A percentile compares a stretch with the other conserved stretches of the same genome.
These are phyloP conservation scores for Penicillium desertorum DNA, from an alignment of 495 filamentous ascomycete genomes.

Conservation along the genomic window DNA sequence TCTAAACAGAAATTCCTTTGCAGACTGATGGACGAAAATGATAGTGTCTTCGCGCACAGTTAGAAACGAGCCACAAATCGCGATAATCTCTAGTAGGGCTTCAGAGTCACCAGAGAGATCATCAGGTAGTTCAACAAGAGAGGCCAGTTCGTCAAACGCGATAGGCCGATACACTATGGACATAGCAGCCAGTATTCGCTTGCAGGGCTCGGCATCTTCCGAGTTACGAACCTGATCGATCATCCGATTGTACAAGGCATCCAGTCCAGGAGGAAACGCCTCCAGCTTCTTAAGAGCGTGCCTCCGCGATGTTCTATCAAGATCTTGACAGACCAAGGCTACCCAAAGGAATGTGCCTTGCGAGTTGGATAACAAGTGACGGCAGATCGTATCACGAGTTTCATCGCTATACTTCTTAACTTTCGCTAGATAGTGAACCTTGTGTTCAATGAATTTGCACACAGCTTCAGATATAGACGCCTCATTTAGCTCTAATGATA, in stretches of 20 bases:
- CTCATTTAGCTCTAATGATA: constrained; percentile 30
- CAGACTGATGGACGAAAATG: constrained; percentile 46
- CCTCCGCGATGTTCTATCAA: constrained; percentile 1
- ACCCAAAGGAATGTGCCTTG: constrained; percentile 41
- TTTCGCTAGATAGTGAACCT: constrained; percentile 23
- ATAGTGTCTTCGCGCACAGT: constrained; percentile 29
- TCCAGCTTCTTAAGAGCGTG: constrained; percentile 6
- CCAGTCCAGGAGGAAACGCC: constrained; percentile 17
- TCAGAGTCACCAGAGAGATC: not conserved
- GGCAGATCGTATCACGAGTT: constrained; percentile 13
- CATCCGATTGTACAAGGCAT: constrained; percentile 20
- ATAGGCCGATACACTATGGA: constrained; percentile 29
- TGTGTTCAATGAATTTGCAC: constrained; percentile 35
- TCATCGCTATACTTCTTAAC: constrained; percentile 8
- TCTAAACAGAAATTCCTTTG: constrained; percentile 36
- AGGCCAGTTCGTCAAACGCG: constrained; percentile 25
- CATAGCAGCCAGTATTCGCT: constrained; percentile 18
- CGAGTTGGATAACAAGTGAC: constrained; percentile 22
- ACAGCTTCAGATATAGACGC: constrained; percentile 23
- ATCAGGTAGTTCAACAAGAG: constrained; percentile 17
- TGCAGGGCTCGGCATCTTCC: constrained; percentile 12
- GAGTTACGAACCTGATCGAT: constrained; percentile 10
- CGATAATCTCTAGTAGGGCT: constrained; percentile 15
- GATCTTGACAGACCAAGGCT: constrained; percentile 28
- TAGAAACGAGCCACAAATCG: constrained; percentile 22